phyloP scores from a whole-genome alignment of 2,329 filamentous ascomycete genomes.

The Colletotrichum karsti region DNA sequence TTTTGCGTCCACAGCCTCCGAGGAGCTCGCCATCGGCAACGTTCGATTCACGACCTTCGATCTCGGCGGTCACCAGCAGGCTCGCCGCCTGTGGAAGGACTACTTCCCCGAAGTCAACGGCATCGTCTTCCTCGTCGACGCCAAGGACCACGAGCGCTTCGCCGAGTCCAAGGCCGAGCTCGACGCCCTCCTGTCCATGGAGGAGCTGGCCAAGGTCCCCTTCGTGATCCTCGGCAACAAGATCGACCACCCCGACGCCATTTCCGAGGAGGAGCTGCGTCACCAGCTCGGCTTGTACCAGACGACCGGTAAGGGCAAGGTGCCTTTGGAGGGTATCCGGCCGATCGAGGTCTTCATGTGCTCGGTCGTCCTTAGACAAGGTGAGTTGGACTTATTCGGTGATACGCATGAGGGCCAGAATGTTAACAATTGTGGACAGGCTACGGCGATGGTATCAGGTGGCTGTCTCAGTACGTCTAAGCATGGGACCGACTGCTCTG shows the following conservation, averaged over 20 bases:
- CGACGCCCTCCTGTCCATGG: slow-evolving; percentile 94
- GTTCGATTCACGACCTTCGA: slow-evolving; percentile 96
- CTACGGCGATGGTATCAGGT: slow-evolving; percentile 90
- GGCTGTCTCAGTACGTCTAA: slow-evolving; percentile 93
- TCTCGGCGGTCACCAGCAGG: slow-evolving; percentile 92
- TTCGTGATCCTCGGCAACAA: slow-evolving; percentile 98
- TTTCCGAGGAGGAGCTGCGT: slow-evolving; percentile 94
- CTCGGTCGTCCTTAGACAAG: slow-evolving; percentile 98
- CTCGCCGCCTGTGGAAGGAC: slow-evolving; percentile 93
- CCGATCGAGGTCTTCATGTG: slow-evolving; percentile 99
- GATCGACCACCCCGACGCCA: slow-evolving; percentile 96
- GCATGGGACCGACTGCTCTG: slow-evolving; percentile 25
- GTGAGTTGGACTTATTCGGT: slow-evolving; percentile 50
- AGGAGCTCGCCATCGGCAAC: slow-evolving; percentile 92
- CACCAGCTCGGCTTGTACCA: slow-evolving; percentile 94
- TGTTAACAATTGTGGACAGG: slow-evolving; percentile 51
- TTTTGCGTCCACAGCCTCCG: slow-evolving; percentile 68
- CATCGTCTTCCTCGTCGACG: slow-evolving; percentile 97
- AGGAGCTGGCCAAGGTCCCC: slow-evolving; percentile 93
- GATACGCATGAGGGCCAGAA: not conserved
- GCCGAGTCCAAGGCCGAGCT: slow-evolving; percentile 95
- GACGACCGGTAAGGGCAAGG: slow-evolving; percentile 95
- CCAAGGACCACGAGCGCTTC: slow-evolving; percentile 96
- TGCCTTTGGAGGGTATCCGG: slow-evolving; percentile 88
- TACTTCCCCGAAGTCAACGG: slow-evolving; percentile 97